Conservation (phyloP, 2,329 filamentous ascomycete genomes). For the Colletotrichum zoysiae region DNA sequence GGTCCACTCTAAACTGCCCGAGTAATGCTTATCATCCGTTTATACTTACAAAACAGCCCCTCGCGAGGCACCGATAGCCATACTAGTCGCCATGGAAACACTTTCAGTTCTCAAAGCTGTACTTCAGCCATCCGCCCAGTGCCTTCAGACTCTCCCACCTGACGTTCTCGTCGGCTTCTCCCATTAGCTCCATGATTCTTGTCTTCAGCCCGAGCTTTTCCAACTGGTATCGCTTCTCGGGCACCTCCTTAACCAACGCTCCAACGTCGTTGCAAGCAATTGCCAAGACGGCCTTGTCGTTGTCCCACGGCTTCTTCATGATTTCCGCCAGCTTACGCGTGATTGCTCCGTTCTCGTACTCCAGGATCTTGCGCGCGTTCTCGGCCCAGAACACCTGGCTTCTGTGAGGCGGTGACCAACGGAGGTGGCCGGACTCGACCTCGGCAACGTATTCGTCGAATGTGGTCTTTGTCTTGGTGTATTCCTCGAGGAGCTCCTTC, state of each 20-base stretch:
- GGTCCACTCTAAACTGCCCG: conserved; percentile 40
- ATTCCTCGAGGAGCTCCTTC: conserved; percentile 74
- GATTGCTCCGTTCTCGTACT: conserved; percentile 83
- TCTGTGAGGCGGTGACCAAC: conserved; percentile 93
- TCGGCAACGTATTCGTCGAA: conserved; percentile 93
- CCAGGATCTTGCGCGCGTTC: conserved; percentile 88
- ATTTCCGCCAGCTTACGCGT: conserved; percentile 88
- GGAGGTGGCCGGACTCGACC: conserved; percentile 85
- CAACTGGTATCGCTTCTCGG: conserved; percentile 82
- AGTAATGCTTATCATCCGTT: conserved; percentile 34
- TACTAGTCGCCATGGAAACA: conserved; percentile 8
- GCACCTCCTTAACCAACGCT: conserved; percentile 88
- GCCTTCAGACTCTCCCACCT: conserved; percentile 93
- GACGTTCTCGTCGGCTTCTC: conserved; percentile 86
- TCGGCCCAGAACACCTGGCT: conserved; percentile 91
- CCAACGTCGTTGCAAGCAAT: conserved; percentile 95
- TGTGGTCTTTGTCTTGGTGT: conserved; percentile 78
- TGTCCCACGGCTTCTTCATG: conserved; percentile 78
- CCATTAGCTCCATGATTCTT: conserved; percentile 94
- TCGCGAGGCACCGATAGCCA: conserved; percentile 6
- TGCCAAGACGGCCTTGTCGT: conserved; percentile 88
- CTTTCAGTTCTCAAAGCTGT: conserved; percentile 64
- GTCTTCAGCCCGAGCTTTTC: conserved; percentile 89
- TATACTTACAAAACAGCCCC: conserved; percentile 34
- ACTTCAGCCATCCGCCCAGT: conserved; percentile 76